These are phyloP conservation scores for Parastagonospora avenae DNA, from an alignment of 2,329 filamentous ascomycete species.

Conservation along the genomic window DNA sequence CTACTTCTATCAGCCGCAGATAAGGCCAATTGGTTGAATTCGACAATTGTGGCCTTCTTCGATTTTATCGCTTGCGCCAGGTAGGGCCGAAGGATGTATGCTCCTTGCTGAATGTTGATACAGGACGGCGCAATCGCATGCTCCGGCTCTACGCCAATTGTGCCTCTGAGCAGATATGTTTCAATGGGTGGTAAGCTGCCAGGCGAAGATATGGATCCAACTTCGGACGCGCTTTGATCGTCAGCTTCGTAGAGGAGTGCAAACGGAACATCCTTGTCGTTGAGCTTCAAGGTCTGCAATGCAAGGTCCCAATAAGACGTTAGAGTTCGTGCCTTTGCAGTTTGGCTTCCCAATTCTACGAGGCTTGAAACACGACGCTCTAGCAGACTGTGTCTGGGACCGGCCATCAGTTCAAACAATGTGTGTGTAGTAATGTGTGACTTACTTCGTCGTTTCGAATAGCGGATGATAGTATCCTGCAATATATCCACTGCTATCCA, in stretches of 20 bases:
- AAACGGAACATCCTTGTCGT: constrained; percentile 57
- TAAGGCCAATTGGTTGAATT: constrained; percentile 34
- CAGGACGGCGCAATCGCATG: constrained; percentile 33
- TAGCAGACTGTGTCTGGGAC: constrained; percentile 28
- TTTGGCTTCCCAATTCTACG: constrained; percentile 74
- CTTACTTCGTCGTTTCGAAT: constrained; percentile 71
- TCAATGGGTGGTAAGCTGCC: constrained; percentile 12
- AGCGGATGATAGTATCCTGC: constrained; percentile 76
- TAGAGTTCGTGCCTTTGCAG: constrained; percentile 69
- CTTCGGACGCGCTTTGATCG: constrained; percentile 13
- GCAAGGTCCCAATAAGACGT: constrained; percentile 73
- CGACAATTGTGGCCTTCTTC: constrained; percentile 34
- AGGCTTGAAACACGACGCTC: constrained; percentile 46
- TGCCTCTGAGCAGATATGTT: constrained; percentile 30
- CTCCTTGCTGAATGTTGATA: constrained; percentile 30
- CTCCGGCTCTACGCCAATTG: constrained; percentile 25
- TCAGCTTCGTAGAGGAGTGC: constrained; percentile 32
- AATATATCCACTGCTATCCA: constrained; percentile 71
- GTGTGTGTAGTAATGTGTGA: neutral
- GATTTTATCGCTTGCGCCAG: constrained; percentile 33
- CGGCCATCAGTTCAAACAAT: neutral
- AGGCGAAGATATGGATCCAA: constrained; percentile 21
- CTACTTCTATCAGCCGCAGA: constrained; percentile 28
- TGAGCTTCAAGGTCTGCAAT: constrained; percentile 68
- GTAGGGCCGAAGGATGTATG: constrained; percentile 25